Base-by-base conservation (phyloP, 208 protist genomes). In the Spironucleus salmonicida region DNA sequence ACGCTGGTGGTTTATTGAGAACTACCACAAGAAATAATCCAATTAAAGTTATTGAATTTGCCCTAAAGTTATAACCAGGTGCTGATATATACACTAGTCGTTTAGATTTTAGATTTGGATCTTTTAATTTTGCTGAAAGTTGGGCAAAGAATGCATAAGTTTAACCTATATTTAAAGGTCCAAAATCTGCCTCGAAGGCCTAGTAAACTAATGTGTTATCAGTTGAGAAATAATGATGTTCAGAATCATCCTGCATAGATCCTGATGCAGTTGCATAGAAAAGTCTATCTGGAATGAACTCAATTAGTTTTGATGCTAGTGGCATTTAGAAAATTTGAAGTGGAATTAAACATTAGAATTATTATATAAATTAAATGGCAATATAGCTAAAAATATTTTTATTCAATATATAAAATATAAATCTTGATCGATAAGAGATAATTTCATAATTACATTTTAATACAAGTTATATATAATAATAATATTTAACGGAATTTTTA, bases 1-100 rank as follows among this genome's bases (percentile, higher is more conserved):
- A 79, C 30, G 83, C 77, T 0, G 88, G 79, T 1, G 87, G 82
- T 80, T 80, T 85, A 29, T 86, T 78, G 1, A 91, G 82, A 59
- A 59, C 49, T 23, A 76, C 9, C 9, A 81, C 32, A 2, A 38
- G 11, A 58, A 67, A 82, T 2, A 30, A 29, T 29, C 49, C 40
- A 30, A 82, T 59, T 26, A 82, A 41, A 38, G 15, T 76, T 29
- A 67, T 40, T 1, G 76, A 59, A 58, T 82, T 82, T 2, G 68
- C 67, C 11, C 69, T 53, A n/a, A 57, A 29, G 41, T 59, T 53
- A 27, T 49, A 38, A 57, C 53, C 59, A 58, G 42, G 27, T 27
- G 1, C 13, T n/a, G 75, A 74, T 32, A 27, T 77, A 76, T 80
- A 80, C 19, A 62, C 77, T 9, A 81, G 0, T 23, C 2, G 0